Evolutionary conservation across 257 asterid genomes (phyloP).

Genomic region (Rauvolfia tetraphylla): DNA sequence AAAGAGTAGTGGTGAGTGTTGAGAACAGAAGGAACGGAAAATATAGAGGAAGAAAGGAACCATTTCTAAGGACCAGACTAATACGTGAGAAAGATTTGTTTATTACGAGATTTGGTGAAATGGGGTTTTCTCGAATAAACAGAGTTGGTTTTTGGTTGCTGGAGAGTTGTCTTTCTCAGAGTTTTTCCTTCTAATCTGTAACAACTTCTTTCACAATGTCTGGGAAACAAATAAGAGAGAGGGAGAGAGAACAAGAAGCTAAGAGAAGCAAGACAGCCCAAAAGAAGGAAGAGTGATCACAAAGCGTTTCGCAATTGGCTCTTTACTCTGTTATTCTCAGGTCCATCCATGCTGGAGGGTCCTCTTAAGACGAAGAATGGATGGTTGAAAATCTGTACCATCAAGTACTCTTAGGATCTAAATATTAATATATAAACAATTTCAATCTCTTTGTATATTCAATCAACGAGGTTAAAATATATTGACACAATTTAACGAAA

Average conservation of each 20-base stretch:
- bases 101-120: slow-evolving; percentile 49
- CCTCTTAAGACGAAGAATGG: background rate
- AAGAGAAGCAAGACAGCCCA: background rate
- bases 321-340: background rate
- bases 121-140: slow-evolving; percentile 39
- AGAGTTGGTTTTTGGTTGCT: slow-evolving; percentile 32
- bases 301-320: slow-evolving; percentile 13
- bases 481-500: too few relatives aligned
- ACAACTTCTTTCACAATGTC: background rate
- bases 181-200: slow-evolving; percentile 13
- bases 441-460: too few relatives aligned
- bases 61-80: slow-evolving; percentile 3
- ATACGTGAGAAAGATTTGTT: slow-evolving; percentile 10
- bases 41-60: slow-evolving; percentile 13
- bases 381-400: background rate
- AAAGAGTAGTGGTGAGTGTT: slow-evolving; percentile 18
- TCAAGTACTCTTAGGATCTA: too few relatives aligned
- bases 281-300: slow-evolving; percentile 18
- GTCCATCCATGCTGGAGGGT: background rate
- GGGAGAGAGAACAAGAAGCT: background rate
- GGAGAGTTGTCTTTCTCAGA: slow-evolving; percentile 55
- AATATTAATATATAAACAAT: too few relatives aligned
- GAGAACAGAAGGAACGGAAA: slow-evolving; percentile 11
- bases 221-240: slow-evolving; percentile 10
- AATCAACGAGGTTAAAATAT: too few relatives aligned